These are phyloP conservation scores for Auriscalpium microsporum DNA, from an alignment of 768 basidiomycete species.

Conservation along the genomic window DNA sequence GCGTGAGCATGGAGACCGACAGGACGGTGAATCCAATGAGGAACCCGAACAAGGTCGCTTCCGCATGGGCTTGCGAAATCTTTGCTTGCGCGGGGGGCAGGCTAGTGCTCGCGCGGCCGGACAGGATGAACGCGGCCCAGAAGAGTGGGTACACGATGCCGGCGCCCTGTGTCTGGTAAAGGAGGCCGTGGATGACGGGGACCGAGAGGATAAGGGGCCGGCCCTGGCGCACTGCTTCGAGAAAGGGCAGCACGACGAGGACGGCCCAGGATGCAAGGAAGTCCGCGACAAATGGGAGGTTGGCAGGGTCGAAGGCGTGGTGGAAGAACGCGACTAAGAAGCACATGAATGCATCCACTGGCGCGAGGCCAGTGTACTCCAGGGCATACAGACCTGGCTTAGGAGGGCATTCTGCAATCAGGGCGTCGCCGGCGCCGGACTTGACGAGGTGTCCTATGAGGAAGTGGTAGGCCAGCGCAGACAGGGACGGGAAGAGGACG, in stretches of 20 bases:
- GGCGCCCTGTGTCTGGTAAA: slow-evolving; percentile 7
- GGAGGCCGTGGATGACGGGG: slow-evolving; percentile 1
- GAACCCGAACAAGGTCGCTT: slow-evolving; percentile 11
- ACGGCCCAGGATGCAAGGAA: slow-evolving; percentile 4
- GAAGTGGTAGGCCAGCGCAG: slow-evolving; percentile 3
- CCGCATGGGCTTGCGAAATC: slow-evolving; percentile 12
- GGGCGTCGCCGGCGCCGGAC: slow-evolving; percentile 4
- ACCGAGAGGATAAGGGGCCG: slow-evolving; percentile 2
- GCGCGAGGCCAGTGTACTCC: slow-evolving; percentile 4
- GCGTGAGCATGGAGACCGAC: slow-evolving; percentile 1
- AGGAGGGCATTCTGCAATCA: slow-evolving; percentile 3
- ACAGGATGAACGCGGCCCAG: slow-evolving; percentile 8
- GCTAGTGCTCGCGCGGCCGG: slow-evolving; percentile 4
- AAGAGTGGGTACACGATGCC: slow-evolving; percentile 7
- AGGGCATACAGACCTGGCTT: slow-evolving; percentile 6
- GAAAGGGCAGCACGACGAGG: slow-evolving; percentile 7
- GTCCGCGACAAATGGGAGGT: slow-evolving; percentile 3
- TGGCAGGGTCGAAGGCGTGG: not conserved
- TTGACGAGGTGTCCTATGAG: slow-evolving; percentile 7
- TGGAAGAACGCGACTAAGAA: slow-evolving; percentile 13
- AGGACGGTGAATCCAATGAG: slow-evolving; percentile 5
- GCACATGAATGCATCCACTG: slow-evolving; percentile 4
- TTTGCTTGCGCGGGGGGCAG: not conserved
- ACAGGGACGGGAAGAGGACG: slow-evolving; percentile 5
- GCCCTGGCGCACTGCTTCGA: slow-evolving; percentile 8